Evolutionary conservation across 352 stramenopile species (phyloP), one percentile per base, ranked within the genome.

Genomic region (Phytophthora sp.): DNA sequence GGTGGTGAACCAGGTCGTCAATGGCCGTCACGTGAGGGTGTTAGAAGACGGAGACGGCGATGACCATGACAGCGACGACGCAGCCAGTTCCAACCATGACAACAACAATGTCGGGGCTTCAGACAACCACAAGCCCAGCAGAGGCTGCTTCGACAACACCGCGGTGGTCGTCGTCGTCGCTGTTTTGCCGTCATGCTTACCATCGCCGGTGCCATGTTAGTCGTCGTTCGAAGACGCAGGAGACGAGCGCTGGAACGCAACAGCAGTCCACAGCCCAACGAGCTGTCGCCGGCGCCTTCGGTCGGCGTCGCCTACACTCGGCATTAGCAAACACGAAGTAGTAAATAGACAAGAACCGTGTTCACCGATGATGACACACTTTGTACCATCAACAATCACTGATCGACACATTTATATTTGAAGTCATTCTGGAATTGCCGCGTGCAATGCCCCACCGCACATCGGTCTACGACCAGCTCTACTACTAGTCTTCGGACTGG

Each of bases 241-340:
- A 66, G 29, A 56, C 57, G 30, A 60, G 52, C 65, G 11, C 26
- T 73, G 18, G 51, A 73, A 21, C 65, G 65, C n/a, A 72, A 55
- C 27, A 68, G 42, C 57, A 58, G 26, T 12, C 47, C 35, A n/a
- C 65, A 51, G 29, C 13, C 30, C 24, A 51, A 7, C n/a, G 49
- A 68, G 23, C 38, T 69, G 13, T 64, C 53, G 9, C 33, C 65
- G 2, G 44, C 58, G 31, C 50, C 26, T 47, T 35, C 58, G 2
- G 51, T 69, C 3, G 58, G 65, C 5, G 45, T 69, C 12, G 65
- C 52, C 42, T 73, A 69, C 38, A 44, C 65, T n/a, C 39, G 52
- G 18, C 44, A 73, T 59, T 69, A 69, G 36, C 27, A 52, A 57
- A 39, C 13, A 12, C 20, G 18, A 55, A 55, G 7, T 35, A 52